Base-by-base conservation (phyloP, 768 basidiomycete genomes). In the Kwoniella mangroviensis region DNA sequence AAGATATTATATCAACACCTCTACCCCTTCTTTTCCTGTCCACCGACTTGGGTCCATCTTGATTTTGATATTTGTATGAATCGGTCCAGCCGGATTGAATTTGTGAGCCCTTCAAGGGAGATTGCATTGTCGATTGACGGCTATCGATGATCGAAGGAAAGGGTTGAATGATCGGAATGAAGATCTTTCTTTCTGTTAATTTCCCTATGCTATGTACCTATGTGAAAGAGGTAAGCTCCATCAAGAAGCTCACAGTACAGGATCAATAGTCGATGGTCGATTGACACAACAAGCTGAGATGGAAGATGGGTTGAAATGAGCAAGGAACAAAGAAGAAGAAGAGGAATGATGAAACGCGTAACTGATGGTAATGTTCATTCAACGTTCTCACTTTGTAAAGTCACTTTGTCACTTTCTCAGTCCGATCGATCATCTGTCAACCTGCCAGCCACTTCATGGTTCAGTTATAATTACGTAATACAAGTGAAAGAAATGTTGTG, bases 81-180 rank as follows among this genome's bases (percentile, higher is more conserved):
- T 64, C 79, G 76, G 79, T 68, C 79, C 79, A 80, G 79, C 76
- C 76, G 74, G 72, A 53, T n/a, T 59, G 34, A 34, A 34, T 56
- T 52, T 59, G 64, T 60, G 21, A 40, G 10, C 60, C 58, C 60
- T 72, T 67, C 58, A 70, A 65, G 54, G 72, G 65, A 21, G 64
- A 70, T 59, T 69, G 53, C 68, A 63, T 67, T 34, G 52, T 63
- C 51, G 26, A 52, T 52, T 26, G 4, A 24, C 34, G 52, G 22
- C 13, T 65, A 24, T 52, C 28, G n/a, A 26, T 26, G 12, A 34
- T 22, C 26, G 34, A 51, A 21, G 56, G n/a, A n/a, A 57, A 60
- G 43, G 58, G 58, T 60, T 19, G 40, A 60, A 65, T 65, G 34
- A 55, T 65, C 34, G 4, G 17, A 49, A 10, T 28, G 53, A 15